Base-by-base conservation (phyloP, 2,329 filamentous ascomycete genomes). In the Colletotrichum plurivorum region DNA sequence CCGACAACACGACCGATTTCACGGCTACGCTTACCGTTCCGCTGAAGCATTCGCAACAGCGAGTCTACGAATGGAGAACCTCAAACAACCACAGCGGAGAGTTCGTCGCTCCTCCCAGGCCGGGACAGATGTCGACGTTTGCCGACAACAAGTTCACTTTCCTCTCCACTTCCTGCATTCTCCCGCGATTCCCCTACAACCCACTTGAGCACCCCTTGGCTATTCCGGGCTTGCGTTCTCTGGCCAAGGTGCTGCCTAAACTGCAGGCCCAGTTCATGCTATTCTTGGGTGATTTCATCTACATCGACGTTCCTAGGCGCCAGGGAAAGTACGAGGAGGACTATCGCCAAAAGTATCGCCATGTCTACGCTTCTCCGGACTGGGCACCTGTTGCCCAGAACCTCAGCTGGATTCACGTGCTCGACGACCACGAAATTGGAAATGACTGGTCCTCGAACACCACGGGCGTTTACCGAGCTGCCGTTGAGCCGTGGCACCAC, bases 351-450 rank as follows among this genome's bases (percentile, higher is more conserved):
- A 94, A 98, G 77, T 99, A 99, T 77, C 91, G 95, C 20, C 94
- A 97, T 74, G 91, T 98, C n/a, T 99, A 99, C 76, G 92, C 94
- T 0, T 97, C 95, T 2, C 95, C 95, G 0, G 95, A 97, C 72
- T 99, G 96, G 96, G 85, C 88, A 1, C 83, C 89, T 0, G 90
- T 93, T 12, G 90, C 90, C 1, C 86, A 92, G 73, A 91, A 94
- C 63, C 84, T 98, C n/a, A 97, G 95, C 74, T 99, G 96, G 96
- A 94, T 98, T 52, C 96, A 99, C 76, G 95, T 97, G 2, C 88
- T 98, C 7, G 96, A 99, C 76, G 96, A 99, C 78, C 96, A 99
- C 76, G 96, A 99, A 78, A 98, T 99, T 71, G 88, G 89, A 5
- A 98, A 99, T 74, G 96, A 98, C 81, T 98, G 95, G 94, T 90